Evolutionary conservation across 768 basidiomycete species (phyloP).

Genomic region (Imleria badia): DNA sequence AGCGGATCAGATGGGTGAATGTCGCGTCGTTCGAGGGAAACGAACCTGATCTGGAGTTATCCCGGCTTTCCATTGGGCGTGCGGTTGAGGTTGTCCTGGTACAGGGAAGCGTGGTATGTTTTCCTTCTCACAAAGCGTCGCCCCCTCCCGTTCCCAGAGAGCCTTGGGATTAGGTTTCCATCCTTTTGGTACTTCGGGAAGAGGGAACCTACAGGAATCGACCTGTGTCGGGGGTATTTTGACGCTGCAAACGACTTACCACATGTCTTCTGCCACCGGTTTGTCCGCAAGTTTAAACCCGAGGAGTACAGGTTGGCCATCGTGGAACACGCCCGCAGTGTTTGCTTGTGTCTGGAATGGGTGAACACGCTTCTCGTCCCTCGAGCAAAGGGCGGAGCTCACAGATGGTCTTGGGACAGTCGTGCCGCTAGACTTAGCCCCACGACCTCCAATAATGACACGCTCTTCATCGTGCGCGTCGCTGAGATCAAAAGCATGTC

Average conservation of each 20-base stretch:
- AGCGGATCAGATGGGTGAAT: slow-evolving; percentile 4
- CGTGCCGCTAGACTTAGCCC: slow-evolving; percentile 7
- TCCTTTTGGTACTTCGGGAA: slow-evolving; percentile 76
- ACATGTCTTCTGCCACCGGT: slow-evolving; percentile 68
- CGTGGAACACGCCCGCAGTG: slow-evolving; percentile 51
- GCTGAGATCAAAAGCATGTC: slow-evolving; percentile 63
- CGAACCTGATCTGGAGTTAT: slow-evolving; percentile 76
- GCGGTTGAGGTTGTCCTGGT: slow-evolving; percentile 31
- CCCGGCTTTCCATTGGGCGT: slow-evolving; percentile 54
- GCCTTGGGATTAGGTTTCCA: slow-evolving; percentile 84
- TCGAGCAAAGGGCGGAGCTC: background rate
- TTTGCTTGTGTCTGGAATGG: slow-evolving; percentile 18
- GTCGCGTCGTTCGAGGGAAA: background rate
- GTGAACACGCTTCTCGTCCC: slow-evolving; percentile 7
- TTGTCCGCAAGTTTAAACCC: slow-evolving; percentile 75
- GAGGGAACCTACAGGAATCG: slow-evolving; percentile 61
- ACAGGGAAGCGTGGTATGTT: slow-evolving; percentile 31
- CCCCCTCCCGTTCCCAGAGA: slow-evolving; percentile 62
- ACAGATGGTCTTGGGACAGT: slow-evolving; percentile 11
- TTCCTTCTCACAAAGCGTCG: slow-evolving; percentile 43
- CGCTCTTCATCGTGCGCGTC: slow-evolving; percentile 66
- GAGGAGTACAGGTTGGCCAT: slow-evolving; percentile 69
- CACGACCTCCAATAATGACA: slow-evolving; percentile 41
- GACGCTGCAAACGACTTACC: slow-evolving; percentile 42
- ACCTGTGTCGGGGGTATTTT: slow-evolving; percentile 17